Conservation (phyloP, 2,329 filamentous ascomycete genomes). For the Sarocladium strictum region DNA sequence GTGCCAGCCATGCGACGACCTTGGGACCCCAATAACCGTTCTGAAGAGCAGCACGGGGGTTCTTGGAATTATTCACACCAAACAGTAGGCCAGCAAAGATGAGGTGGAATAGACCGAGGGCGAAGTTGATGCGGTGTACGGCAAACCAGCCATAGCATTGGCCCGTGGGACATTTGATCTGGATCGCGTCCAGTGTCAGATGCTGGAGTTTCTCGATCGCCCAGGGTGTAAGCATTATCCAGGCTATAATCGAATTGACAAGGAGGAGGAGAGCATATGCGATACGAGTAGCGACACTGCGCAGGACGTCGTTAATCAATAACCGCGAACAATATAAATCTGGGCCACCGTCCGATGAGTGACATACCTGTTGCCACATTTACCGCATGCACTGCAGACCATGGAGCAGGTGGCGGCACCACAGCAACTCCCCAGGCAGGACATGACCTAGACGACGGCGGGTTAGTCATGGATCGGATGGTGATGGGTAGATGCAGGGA, state of each 20-base stretch:
- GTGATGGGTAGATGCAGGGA: constrained; percentile 10
- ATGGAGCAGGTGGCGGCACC: constrained; percentile 95
- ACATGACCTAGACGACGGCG: constrained; percentile 55
- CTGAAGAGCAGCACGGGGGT: constrained; percentile 80
- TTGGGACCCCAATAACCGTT: constrained; percentile 99
- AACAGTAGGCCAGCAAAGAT: constrained; percentile 78
- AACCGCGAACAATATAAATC: background rate
- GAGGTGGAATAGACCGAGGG: constrained; percentile 88
- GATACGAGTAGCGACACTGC: constrained; percentile 90
- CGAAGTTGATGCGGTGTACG: constrained; percentile 96
- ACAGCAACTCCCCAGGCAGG: constrained; percentile 84
- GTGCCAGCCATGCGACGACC: constrained; percentile 77
- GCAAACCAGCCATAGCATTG: constrained; percentile 94
- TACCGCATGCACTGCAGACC: constrained; percentile 91
- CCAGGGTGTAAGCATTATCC: constrained; percentile 99
- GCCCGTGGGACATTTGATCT: constrained; percentile 84
- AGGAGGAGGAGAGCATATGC: constrained; percentile 92
- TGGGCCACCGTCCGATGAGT: background rate
- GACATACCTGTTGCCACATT: constrained; percentile 83
- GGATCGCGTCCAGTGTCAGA: constrained; percentile 90
- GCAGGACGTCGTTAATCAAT: background rate
- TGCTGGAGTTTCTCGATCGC: constrained; percentile 93
- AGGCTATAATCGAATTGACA: constrained; percentile 92
- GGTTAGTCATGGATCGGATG: background rate
- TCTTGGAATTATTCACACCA: constrained; percentile 80